These are phyloP conservation scores for Gastrolobium villosum DNA, from an alignment of 306 rosid species.

Conservation along the genomic window DNA sequence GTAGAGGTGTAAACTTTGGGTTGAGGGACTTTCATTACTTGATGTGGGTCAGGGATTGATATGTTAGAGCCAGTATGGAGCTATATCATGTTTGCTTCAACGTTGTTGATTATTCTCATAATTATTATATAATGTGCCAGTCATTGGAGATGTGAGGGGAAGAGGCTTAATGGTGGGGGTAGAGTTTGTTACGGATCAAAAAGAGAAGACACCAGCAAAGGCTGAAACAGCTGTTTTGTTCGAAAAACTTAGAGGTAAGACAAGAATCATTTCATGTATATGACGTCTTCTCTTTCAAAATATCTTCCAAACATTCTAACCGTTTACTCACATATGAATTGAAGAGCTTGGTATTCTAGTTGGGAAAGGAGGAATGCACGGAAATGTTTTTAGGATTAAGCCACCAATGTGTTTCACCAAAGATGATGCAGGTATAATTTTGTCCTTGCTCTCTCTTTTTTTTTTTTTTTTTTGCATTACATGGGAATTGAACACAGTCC, in stretches of 20 bases:
- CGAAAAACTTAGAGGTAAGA: slow-evolving; percentile 86
- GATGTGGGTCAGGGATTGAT: neutral
- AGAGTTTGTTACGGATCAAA: slow-evolving; percentile 75
- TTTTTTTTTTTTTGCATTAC: no score
- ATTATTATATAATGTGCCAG: slow-evolving; percentile 51
- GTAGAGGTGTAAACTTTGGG: neutral
- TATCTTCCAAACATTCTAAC: slow-evolving; percentile 39
- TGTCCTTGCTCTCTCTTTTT: slow-evolving; percentile 17
- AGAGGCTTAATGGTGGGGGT: slow-evolving; percentile 88
- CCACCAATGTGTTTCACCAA: slow-evolving; percentile 94
- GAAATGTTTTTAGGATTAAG: slow-evolving; percentile 88
- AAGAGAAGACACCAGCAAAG: slow-evolving; percentile 82
- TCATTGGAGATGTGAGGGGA: slow-evolving; percentile 91
- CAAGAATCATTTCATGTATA: slow-evolving; percentile 20
- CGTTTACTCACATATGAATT: slow-evolving; percentile 41
- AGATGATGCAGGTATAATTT: slow-evolving; percentile 82
- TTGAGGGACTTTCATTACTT: slow-evolving; percentile 6
- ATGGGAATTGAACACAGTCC: no score
- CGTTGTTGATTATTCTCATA: slow-evolving; percentile 36
- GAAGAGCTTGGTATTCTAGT: slow-evolving; percentile 85
- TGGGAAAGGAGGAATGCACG: slow-evolving; percentile 93
- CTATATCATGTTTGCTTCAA: slow-evolving; percentile 33
- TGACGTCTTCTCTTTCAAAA: neutral
- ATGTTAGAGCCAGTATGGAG: slow-evolving; percentile 8
- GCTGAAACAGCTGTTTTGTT: slow-evolving; percentile 78